Percentiles rank a stretch among this genome's conserved stretches.
These are phyloP conservation scores for Blastomyces silverae DNA, from an alignment of 2,329 filamentous ascomycete species.

Conservation along the genomic window DNA sequence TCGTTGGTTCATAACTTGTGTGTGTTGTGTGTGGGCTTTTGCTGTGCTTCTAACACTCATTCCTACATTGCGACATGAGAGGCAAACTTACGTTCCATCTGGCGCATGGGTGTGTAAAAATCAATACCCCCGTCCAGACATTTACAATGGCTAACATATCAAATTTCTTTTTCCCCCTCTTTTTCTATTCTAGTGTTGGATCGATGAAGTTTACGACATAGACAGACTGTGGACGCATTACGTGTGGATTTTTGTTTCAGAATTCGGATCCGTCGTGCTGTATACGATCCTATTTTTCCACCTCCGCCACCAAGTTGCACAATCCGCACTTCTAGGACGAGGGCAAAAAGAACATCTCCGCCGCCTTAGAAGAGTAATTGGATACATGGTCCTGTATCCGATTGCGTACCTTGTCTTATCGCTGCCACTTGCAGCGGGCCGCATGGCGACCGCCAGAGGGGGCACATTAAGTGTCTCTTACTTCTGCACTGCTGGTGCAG, in stretches of 20 bases:
- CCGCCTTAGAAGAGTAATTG: constrained; percentile 39
- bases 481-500: constrained; percentile 48
- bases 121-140: not conserved
- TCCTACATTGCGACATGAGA: constrained; percentile 40
- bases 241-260: constrained; percentile 49
- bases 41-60: constrained; percentile 43
- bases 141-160: constrained; percentile 13
- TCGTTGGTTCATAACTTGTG: constrained; percentile 39
- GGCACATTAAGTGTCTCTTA: constrained; percentile 35
- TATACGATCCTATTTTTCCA: constrained; percentile 47
- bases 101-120: constrained; percentile 45
- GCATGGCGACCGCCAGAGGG: constrained; percentile 38
- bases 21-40: constrained; percentile 44
- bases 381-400: constrained; percentile 45
- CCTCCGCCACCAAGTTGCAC: constrained; percentile 41
- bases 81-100: constrained; percentile 43
- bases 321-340: constrained; percentile 33
- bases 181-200: constrained; percentile 42
- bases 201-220: constrained; percentile 38
- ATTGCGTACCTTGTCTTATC: constrained; percentile 55
- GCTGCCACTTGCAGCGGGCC: constrained; percentile 53
- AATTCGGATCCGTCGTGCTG: constrained; percentile 47
- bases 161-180: not conserved
- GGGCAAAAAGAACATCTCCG: constrained; percentile 35
- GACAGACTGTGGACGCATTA: constrained; percentile 49